Evolutionary conservation across 176 grass and related monocot genomes (phyloP).

Genomic region (Themeda triandra): DNA sequence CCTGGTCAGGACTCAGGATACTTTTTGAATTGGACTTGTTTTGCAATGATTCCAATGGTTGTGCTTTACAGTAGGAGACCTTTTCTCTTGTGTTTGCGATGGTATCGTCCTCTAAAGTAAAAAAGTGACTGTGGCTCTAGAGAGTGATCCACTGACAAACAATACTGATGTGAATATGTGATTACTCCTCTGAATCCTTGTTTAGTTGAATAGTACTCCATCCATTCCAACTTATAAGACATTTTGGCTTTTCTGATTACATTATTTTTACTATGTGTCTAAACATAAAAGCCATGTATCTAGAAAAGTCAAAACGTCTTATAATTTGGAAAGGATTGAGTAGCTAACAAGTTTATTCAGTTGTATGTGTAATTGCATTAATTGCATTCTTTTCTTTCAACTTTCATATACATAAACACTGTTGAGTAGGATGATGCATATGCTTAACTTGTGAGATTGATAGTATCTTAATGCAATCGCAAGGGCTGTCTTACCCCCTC

Average conservation of each 20-base stretch:
- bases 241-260: not conserved
- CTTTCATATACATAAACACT: not conserved
- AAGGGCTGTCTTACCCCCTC: not conserved
- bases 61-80: constrained; percentile 22
- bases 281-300: not conserved
- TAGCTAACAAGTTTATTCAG: not conserved
- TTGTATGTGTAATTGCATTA: not conserved
- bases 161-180: not conserved
- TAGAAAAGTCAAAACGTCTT: not conserved
- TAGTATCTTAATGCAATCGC: not conserved
- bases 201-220: not conserved
- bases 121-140: not conserved
- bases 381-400: not conserved
- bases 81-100: constrained; percentile 39
- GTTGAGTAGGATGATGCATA: not conserved
- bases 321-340: not conserved
- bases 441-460: not conserved
- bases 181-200: not conserved
- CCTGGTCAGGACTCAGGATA: constrained; percentile 32
- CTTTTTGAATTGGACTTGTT: constrained; percentile 56
- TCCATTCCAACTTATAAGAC: not conserved
- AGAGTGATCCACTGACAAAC: constrained; percentile 8
- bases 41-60: constrained; percentile 42
- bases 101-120: constrained; percentile 21
- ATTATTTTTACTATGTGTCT: not conserved